phyloP scores from a whole-genome alignment of 2,329 filamentous ascomycete genomes.

The Beauveria sp. region DNA sequence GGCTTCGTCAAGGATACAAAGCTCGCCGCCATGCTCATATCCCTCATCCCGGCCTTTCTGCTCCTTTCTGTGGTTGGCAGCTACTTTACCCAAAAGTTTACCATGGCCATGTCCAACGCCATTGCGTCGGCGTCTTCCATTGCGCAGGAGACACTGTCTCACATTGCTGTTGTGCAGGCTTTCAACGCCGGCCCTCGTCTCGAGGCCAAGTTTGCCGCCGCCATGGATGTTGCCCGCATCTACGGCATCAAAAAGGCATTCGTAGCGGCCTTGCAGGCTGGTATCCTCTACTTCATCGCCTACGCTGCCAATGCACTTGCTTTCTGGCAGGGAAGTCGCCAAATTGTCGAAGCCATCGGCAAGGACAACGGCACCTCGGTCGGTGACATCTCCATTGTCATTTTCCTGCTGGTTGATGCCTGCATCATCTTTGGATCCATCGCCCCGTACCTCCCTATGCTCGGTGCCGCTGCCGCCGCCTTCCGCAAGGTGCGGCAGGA shows the following conservation, averaged over 20 bases:
- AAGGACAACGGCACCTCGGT: conserved; percentile 29
- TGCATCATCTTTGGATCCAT: conserved; percentile 57
- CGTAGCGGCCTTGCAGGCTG: conserved; percentile 49
- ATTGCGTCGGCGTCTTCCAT: conserved; percentile 53
- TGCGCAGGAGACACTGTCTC: conserved; percentile 53
- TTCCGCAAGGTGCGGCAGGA: conserved; percentile 52
- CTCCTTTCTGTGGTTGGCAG: conserved; percentile 50
- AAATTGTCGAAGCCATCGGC: conserved; percentile 33
- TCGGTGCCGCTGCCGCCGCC: conserved; percentile 49
- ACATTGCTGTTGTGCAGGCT: conserved; percentile 55
- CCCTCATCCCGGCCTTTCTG: conserved; percentile 55
- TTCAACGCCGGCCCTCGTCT: conserved; percentile 53
- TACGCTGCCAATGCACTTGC: conserved; percentile 60
- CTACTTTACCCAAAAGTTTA: conserved; percentile 45
- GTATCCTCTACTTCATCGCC: conserved; percentile 58
- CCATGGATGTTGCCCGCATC: conserved; percentile 41
- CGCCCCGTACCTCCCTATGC: conserved; percentile 54
- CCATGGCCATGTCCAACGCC: conserved; percentile 41
- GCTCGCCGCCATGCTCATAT: conserved; percentile 57
- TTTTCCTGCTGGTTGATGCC: conserved; percentile 56
- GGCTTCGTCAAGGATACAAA: conserved; percentile 57
- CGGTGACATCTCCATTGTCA: conserved; percentile 52
- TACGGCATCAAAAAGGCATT: conserved; percentile 52
- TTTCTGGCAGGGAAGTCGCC: conserved; percentile 58
- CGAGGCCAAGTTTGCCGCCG: conserved; percentile 49